Evolutionary conservation across 176 grass and related monocot species (phyloP).

Genomic region (Oropetium thomaeum): DNA sequence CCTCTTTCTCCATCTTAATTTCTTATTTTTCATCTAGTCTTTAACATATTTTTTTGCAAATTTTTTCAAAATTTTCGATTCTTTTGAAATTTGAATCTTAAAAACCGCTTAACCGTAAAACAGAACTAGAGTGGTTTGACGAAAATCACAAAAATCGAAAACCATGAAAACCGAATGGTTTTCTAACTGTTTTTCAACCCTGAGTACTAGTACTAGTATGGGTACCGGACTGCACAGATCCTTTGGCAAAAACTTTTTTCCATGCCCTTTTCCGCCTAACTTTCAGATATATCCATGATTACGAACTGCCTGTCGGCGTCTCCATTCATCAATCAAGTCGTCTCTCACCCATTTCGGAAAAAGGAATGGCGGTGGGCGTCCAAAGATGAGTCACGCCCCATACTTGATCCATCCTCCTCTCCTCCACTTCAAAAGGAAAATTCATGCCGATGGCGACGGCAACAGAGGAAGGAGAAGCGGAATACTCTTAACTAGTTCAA

Average conservation of each 20-base stretch:
- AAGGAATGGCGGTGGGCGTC: conserved; percentile 13
- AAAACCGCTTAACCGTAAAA: too few relatives aligned
- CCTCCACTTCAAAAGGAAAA: not conserved
- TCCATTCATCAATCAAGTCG: not conserved
- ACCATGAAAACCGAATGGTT: too few relatives aligned
- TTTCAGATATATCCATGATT: conserved; percentile 33
- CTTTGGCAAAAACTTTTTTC: not conserved
- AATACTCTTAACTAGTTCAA: too few relatives aligned
- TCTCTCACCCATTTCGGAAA: not conserved
- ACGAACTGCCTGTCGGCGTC: not conserved
- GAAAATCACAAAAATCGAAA: too few relatives aligned
- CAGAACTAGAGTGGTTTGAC: too few relatives aligned
- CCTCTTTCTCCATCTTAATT: too few relatives aligned
- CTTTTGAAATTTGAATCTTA: too few relatives aligned
- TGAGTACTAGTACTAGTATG: too few relatives aligned
- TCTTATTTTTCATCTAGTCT: too few relatives aligned
- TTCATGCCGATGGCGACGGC: conserved; percentile 24
- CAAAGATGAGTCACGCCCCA: conserved; percentile 6
- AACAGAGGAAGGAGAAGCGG: not conserved
- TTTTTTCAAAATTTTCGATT: too few relatives aligned
- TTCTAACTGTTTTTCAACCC: too few relatives aligned
- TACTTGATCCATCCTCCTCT: not conserved
- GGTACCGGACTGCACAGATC: not conserved
- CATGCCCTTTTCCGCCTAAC: not conserved
- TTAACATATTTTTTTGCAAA: too few relatives aligned